Conservation (phyloP, 1,139 yeast species). For the Meyerozyma sp. region DNA sequence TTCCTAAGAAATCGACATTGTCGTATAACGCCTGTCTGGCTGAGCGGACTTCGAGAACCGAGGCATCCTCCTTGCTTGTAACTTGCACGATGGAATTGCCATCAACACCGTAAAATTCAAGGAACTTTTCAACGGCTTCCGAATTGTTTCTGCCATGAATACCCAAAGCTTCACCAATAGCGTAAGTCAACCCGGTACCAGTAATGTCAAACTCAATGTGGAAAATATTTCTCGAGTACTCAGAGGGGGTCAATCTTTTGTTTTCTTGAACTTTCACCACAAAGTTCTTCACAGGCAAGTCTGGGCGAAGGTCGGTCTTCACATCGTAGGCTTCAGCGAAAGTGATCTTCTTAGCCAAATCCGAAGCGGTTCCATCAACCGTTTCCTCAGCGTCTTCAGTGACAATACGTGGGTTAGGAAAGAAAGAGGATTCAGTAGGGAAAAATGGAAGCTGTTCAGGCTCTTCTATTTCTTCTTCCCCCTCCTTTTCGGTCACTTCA, state of each 20-base stretch:
- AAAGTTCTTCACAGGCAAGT: constrained; percentile 78
- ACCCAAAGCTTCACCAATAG: constrained; percentile 95
- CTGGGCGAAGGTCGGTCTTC: constrained; percentile 69
- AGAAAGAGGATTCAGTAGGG: constrained; percentile 56
- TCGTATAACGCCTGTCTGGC: constrained; percentile 77
- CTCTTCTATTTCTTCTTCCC: constrained; percentile 22
- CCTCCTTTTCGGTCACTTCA: constrained; percentile 13
- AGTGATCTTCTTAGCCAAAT: constrained; percentile 64
- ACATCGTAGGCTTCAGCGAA: constrained; percentile 77
- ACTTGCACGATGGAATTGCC: constrained; percentile 65
- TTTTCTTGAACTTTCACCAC: constrained; percentile 89
- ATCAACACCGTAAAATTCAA: constrained; percentile 65
- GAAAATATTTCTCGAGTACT: constrained; percentile 92
- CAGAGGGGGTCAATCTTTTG: constrained; percentile 86
- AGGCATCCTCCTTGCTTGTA: constrained; percentile 62
- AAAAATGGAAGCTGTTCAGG: constrained; percentile 40
- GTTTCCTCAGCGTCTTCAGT: constrained; percentile 37
- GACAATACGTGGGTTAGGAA: constrained; percentile 50
- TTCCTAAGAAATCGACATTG: constrained; percentile 84
- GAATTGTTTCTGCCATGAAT: constrained; percentile 84
- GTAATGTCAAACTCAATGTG: constrained; percentile 90
- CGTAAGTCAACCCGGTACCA: constrained; percentile 88
- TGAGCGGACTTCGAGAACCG: constrained; percentile 65
- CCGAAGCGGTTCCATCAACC: constrained; percentile 35
- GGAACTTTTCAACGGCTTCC: constrained; percentile 61